Evolutionary conservation across 2,329 filamentous ascomycete genomes (phyloP).

Genomic region (Diplodia corticola): DNA sequence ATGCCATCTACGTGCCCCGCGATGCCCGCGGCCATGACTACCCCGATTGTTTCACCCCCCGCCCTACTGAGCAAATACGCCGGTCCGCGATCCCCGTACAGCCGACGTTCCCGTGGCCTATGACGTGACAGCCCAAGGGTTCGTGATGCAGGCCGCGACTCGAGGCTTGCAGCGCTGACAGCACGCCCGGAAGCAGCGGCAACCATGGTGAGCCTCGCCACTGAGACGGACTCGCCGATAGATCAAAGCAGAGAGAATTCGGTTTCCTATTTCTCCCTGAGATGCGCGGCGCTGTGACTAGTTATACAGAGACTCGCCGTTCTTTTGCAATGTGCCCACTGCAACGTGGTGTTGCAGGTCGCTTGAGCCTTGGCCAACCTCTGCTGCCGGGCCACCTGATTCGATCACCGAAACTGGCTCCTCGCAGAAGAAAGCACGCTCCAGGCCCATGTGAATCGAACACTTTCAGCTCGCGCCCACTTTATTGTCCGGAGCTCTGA

Average conservation of each 20-base stretch:
- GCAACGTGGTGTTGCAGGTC: background rate
- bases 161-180: background rate
- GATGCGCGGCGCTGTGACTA: background rate
- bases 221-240: background rate
- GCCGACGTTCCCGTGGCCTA: background rate
- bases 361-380: background rate
- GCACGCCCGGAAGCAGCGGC: background rate
- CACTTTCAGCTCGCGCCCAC: background rate
- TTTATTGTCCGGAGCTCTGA: background rate
- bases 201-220: background rate
- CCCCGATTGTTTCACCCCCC: background rate
- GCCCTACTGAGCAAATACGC: background rate
- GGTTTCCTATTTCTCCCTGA: background rate
- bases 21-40: background rate
- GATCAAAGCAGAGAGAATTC: background rate
- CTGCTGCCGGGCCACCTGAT: background rate
- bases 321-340: background rate
- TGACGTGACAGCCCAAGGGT: background rate
- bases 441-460: background rate
- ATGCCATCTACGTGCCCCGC: background rate
- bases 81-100: background rate
- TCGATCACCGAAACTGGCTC: background rate
- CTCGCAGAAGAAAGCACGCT: background rate
- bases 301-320: background rate
- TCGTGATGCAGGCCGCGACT: background rate